A percentile compares a stretch with the other conserved stretches of the same genome.
phyloP scores from a whole-genome alignment of 495 filamentous ascomycete genomes.

The Penicillium subrubescens region DNA sequence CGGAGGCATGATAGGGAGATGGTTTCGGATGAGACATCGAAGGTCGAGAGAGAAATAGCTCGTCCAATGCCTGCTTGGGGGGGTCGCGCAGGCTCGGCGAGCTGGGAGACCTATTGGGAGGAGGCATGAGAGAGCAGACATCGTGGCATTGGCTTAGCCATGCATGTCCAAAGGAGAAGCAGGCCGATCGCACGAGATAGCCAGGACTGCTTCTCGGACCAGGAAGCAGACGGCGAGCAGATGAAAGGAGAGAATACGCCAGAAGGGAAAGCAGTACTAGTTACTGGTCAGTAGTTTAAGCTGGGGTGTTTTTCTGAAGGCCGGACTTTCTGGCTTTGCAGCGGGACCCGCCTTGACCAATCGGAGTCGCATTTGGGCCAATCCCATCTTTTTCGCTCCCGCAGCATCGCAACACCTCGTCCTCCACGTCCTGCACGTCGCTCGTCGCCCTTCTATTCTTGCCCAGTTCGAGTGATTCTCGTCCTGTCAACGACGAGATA shows the following conservation, averaged over 20 bases:
- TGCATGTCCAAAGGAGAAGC: constrained; percentile 38
- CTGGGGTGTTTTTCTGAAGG: constrained; percentile 32
- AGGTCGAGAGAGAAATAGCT: constrained; percentile 34
- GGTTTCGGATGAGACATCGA: constrained; percentile 39
- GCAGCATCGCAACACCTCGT: constrained; percentile 15
- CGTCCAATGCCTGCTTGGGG: constrained; percentile 49
- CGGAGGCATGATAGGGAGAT: constrained; percentile 32
- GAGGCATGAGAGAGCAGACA: constrained; percentile 68
- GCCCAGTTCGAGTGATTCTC: background rate
- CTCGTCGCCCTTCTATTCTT: background rate
- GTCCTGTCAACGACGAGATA: background rate
- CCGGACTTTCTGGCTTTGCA: constrained; percentile 38
- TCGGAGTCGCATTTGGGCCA: constrained; percentile 41
- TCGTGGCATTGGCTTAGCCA: constrained; percentile 54
- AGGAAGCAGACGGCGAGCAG: constrained; percentile 11
- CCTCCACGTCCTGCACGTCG: constrained; percentile 3
- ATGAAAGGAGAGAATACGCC: background rate
- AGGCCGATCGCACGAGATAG: constrained; percentile 22
- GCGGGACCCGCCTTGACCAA: constrained; percentile 46
- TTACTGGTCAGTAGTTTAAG: background rate
- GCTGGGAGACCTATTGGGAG: constrained; percentile 54
- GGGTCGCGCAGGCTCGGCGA: constrained; percentile 53
- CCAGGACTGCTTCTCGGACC: constrained; percentile 18
- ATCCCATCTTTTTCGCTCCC: constrained; percentile 44
- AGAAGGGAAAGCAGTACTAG: background rate